Conservation (phyloP, 2,329 filamentous ascomycete genomes). For the Thyridium curvatum region DNA sequence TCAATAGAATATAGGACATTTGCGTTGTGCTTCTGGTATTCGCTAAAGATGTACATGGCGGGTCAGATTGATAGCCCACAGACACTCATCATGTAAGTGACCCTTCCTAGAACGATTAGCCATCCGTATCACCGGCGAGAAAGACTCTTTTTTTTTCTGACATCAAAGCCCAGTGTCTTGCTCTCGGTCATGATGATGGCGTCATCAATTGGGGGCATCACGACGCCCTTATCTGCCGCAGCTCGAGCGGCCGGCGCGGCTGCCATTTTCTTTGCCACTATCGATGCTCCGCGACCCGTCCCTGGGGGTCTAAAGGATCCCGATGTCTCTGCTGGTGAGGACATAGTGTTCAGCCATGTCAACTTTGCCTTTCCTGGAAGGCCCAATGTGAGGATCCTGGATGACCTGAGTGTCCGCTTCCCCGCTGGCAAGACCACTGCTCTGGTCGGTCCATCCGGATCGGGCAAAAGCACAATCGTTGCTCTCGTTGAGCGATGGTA, state of each 20-base stretch:
- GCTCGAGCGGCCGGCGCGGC: slow-evolving; percentile 48
- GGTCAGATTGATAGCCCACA: slow-evolving; percentile 41
- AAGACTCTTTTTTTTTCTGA: neutral
- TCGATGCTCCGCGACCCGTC: slow-evolving; percentile 32
- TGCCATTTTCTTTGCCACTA: slow-evolving; percentile 48
- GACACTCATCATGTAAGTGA: slow-evolving; percentile 46
- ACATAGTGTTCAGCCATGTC: slow-evolving; percentile 56
- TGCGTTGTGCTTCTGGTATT: slow-evolving; percentile 57
- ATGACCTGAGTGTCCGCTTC: slow-evolving; percentile 42
- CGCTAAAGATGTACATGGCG: slow-evolving; percentile 43
- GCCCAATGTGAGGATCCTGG: slow-evolving; percentile 41
- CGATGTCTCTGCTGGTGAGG: slow-evolving; percentile 36
- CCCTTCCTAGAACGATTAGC: neutral
- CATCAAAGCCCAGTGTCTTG: slow-evolving; percentile 28
- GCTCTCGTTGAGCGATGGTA: slow-evolving; percentile 68
- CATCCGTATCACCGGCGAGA: neutral
- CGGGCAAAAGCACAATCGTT: slow-evolving; percentile 76
- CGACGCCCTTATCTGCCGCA: slow-evolving; percentile 48
- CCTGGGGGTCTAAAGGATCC: slow-evolving; percentile 31
- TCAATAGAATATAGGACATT: slow-evolving; percentile 38
- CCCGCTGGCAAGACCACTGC: slow-evolving; percentile 69
- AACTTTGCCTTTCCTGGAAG: slow-evolving; percentile 59
- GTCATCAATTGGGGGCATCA: slow-evolving; percentile 48
- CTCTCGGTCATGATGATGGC: slow-evolving; percentile 54
- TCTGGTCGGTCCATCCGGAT: slow-evolving; percentile 74